Conservation (phyloP, 495 filamentous ascomycete species). For the Lepidopterella palustris region DNA sequence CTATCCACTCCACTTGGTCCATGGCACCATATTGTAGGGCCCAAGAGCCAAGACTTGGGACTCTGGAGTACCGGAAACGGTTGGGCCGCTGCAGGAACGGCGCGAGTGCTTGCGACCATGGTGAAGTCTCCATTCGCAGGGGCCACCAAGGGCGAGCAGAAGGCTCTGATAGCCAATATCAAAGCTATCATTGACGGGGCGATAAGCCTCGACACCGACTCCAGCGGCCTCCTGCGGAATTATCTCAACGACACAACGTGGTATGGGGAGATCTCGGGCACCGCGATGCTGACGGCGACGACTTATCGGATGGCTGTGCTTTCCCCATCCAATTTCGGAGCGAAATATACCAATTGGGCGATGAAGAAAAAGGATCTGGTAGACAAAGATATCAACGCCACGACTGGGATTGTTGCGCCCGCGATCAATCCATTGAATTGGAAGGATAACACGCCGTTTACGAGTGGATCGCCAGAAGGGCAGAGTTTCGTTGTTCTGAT, state of each 20-base stretch:
- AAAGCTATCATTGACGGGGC: constrained; percentile 45
- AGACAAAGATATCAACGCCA: constrained; percentile 33
- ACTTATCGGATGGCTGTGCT: constrained; percentile 44
- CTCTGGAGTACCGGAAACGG: constrained; percentile 49
- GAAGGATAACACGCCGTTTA: constrained; percentile 34
- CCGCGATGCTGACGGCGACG: constrained; percentile 41
- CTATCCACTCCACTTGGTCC: constrained; percentile 32
- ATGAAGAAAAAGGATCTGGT: constrained; percentile 38
- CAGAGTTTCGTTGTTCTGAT: constrained; percentile 45
- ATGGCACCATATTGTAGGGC: constrained; percentile 48
- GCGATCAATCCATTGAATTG: constrained; percentile 47
- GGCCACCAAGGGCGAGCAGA: constrained; percentile 31
- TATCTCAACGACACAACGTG: constrained; percentile 45
- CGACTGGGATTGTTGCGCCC: constrained; percentile 40
- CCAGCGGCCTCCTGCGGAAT: constrained; percentile 41
- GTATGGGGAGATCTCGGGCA: constrained; percentile 50
- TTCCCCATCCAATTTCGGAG: constrained; percentile 36
- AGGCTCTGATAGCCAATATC: constrained; percentile 36
- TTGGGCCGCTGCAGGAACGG: constrained; percentile 48
- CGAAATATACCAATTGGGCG: constrained; percentile 43
- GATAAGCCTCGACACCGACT: constrained; percentile 36
- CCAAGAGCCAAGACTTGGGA: constrained; percentile 39
- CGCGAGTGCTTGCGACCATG: constrained; percentile 44
- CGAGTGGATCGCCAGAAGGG: constrained; percentile 42
- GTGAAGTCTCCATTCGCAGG: constrained; percentile 34